Evolutionary conservation across 2,329 filamentous ascomycete genomes (phyloP), one percentile per base, ranked within the genome.

Genomic region (Xylaria multiplex): DNA sequence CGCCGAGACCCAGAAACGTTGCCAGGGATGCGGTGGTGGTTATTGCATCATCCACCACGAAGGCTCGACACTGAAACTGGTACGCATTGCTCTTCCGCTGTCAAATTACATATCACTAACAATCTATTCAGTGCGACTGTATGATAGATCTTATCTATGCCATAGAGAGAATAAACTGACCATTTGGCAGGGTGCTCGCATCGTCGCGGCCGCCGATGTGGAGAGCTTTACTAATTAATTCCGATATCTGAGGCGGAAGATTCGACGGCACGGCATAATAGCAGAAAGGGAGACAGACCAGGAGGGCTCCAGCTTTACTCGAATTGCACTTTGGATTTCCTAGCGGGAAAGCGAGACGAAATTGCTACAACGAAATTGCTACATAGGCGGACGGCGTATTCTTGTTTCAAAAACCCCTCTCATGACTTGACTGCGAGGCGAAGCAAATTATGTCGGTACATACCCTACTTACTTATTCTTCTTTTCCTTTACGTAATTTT

Each of bases 11-110:
- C 92, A 95, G 74, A 86, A 89, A 52, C 85, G 82, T 40, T 97
- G 94, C 77, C 85, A 82, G 67, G 85, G 85, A 65, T 97, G 94
- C 78, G 85, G 85, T 48, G 91, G 91, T 61, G 91, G 92, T 59
- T 97, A 96, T 77, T 97, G 94, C 77, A 85, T 91, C 66, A 85
- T 90, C 62, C 93, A 97, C 76, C 93, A 96, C 71, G 91, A 93
- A 71, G 92, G 92, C 16, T 95, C 91, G 46, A 92, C 90, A 13
- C 79, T 84, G n/a, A 89, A 84, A 42, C 78, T 82, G 71, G 85
- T 86, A 75, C 81, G 83, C 80, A 30, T 27, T 9, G 14, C 6
- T 43, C 55, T 14, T 35, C 3, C 40, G 32, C 37, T 40, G n/a
- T 32, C 27, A 19, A n/a, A 22, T 6, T 50, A 67, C 16, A 22